Evolutionary conservation across 2,329 filamentous ascomycete genomes (phyloP).

Genomic region (Mycosphaerella sp.): DNA sequence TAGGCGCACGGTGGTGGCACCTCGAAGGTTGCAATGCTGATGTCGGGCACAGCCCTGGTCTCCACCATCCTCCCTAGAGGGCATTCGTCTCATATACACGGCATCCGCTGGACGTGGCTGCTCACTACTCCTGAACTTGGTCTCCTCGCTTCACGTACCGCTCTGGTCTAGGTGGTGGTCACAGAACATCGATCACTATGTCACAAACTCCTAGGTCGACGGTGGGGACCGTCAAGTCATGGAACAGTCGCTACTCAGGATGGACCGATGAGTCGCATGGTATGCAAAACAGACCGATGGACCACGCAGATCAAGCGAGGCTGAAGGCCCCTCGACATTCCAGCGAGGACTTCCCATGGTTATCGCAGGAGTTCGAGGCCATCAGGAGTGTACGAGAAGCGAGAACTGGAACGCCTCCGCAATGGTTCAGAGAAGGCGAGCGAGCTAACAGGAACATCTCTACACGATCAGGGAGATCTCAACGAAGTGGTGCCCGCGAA

Average conservation of each 20-base stretch:
- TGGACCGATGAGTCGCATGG: conserved; percentile 28
- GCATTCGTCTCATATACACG: conserved; percentile 19
- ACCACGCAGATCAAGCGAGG: conserved; percentile 29
- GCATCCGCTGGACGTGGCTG: conserved; percentile 9
- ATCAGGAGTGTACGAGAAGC: conserved; percentile 24
- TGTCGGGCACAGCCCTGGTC: conserved; percentile 10
- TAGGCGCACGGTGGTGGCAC: conserved; percentile 13
- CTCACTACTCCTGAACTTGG: conserved; percentile 8
- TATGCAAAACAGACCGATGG: conserved; percentile 22
- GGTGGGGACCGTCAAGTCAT: conserved; percentile 32
- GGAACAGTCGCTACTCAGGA: conserved; percentile 29
- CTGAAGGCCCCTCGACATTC: conserved; percentile 21
- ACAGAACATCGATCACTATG: conserved; percentile 20
- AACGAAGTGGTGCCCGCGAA: conserved; percentile 27
- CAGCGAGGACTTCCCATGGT: conserved; percentile 32
- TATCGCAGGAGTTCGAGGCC: conserved; percentile 31
- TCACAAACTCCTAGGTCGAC: conserved; percentile 30
- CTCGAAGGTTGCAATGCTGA: conserved; percentile 9
- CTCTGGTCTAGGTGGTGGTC: conserved; percentile 3
- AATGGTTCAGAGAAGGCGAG: conserved; percentile 32
- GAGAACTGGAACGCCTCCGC: conserved; percentile 24
- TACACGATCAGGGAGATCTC: conserved; percentile 16
- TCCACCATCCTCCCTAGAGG: neutral
- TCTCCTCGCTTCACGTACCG: neutral
- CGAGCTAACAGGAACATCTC: conserved; percentile 21